These are phyloP conservation scores for Galium porrigens DNA, from an alignment of 305 asterid species.

Conservation along the genomic window DNA sequence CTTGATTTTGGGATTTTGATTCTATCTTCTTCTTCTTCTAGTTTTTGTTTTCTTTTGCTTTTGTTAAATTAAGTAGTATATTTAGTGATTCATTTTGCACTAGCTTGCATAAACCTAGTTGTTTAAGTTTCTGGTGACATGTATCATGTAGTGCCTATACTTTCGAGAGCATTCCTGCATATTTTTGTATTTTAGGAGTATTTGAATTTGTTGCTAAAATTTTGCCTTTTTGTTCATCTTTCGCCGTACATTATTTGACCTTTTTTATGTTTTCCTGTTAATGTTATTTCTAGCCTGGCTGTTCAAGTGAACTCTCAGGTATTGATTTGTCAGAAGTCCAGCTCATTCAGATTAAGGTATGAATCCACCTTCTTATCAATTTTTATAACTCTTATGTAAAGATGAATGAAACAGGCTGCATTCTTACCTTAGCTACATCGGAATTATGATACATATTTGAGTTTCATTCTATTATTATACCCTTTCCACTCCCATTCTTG, in stretches of 20 bases:
- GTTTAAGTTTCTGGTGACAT: not conserved
- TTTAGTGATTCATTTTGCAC: not conserved
- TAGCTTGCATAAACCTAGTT: not conserved
- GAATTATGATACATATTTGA: not conserved
- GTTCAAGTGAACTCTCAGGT: slow-evolving; percentile 69
- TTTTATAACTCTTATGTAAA: too few species aligned
- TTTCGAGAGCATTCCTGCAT: not conserved
- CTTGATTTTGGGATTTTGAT: not conserved
- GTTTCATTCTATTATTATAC: not conserved
- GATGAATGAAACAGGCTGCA: too few species aligned
- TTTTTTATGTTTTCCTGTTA: not conserved
- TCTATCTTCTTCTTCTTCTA: not conserved
- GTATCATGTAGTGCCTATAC: not conserved
- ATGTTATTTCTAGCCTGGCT: slow-evolving; percentile 62
- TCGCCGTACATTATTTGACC: not conserved
- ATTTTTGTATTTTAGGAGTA: not conserved
- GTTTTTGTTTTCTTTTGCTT: not conserved
- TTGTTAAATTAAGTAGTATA: not conserved
- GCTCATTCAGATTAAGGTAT: slow-evolving; percentile 78
- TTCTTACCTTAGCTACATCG: not conserved
- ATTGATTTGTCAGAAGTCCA: slow-evolving; percentile 50
- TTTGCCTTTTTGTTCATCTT: not conserved
- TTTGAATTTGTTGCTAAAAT: slow-evolving; percentile 2
- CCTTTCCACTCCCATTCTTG: not conserved
- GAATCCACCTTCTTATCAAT: slow-evolving; percentile 5